A percentile compares a stretch with the other conserved stretches of the same genome.
Evolutionary conservation across 139 green algal species (phyloP).

Genomic region (Micractinium conductrix): DNA sequence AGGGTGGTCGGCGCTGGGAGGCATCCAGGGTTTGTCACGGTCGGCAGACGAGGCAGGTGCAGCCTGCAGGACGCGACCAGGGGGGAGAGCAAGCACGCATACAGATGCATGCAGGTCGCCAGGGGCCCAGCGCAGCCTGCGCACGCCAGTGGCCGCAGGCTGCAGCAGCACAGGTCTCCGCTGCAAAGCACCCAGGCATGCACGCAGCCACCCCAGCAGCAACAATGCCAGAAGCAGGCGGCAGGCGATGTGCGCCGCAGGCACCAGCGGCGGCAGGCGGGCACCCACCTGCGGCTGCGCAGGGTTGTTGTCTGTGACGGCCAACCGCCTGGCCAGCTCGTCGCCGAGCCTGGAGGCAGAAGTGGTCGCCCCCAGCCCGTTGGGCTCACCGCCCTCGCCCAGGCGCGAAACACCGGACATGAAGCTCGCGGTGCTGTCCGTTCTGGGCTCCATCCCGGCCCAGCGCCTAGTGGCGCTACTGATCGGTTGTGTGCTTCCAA

Average conservation of each 20-base stretch:
- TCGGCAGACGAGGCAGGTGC: not conserved
- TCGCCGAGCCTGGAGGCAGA: constrained; percentile 36
- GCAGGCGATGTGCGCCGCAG: not conserved
- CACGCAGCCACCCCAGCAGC: not conserved
- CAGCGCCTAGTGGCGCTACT: too few species aligned
- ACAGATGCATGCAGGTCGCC: not conserved
- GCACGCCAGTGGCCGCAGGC: too few species aligned
- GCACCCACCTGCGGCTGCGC: constrained; percentile 3
- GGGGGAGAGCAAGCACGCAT: not conserved
- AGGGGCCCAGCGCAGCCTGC: not conserved
- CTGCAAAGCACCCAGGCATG: not conserved
- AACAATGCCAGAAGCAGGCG: not conserved
- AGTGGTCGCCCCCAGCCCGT: not conserved
- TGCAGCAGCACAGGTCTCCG: not conserved
- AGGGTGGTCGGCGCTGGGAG: too few species aligned
- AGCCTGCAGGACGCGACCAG: not conserved
- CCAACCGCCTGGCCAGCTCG: constrained; percentile 33
- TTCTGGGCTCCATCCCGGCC: too few species aligned
- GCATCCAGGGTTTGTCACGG: too few species aligned
- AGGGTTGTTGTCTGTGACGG: constrained; percentile 19
- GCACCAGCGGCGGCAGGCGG: not conserved
- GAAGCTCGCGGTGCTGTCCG: too few species aligned
- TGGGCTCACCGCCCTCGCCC: not conserved
- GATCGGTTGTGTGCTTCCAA: too few species aligned
- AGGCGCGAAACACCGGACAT: not conserved